These are phyloP conservation scores for Thelonectria discophora DNA, from an alignment of 2,329 filamentous ascomycete genomes.

Conservation along the genomic window DNA sequence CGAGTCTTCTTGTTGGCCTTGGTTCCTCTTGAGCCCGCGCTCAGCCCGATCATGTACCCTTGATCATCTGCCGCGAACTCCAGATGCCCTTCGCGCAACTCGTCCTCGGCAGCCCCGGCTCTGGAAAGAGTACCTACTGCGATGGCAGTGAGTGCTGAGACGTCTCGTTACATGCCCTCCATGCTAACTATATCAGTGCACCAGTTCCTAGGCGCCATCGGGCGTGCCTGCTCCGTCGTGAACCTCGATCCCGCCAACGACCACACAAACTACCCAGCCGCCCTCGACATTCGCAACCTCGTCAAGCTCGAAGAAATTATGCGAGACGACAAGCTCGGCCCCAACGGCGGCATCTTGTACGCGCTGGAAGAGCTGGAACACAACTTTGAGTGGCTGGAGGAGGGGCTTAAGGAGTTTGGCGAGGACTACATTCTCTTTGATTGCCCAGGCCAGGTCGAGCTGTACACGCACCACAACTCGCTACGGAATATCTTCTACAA, in stretches of 20 bases:
- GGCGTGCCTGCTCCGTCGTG: conserved; percentile 91
- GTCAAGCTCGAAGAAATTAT: conserved; percentile 95
- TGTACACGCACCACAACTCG: conserved; percentile 95
- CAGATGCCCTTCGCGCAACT: conserved; percentile 76
- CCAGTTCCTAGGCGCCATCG: conserved; percentile 96
- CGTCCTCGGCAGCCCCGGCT: conserved; percentile 91
- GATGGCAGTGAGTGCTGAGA: conserved; percentile 77
- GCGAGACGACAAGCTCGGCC: conserved; percentile 87
- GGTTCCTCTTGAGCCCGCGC: conserved; percentile 1
- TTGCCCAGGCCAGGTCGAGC: conserved; percentile 95
- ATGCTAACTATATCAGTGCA: conserved; percentile 71
- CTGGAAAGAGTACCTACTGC: conserved; percentile 97
- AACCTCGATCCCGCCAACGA: conserved; percentile 99
- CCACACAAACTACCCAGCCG: conserved; percentile 85
- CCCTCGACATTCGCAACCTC: conserved; percentile 88
- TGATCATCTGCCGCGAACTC: conserved; percentile 33
- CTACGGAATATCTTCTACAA: conserved; percentile 91
- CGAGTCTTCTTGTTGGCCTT: not conserved
- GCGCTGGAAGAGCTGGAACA: conserved; percentile 94
- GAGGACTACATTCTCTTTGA: conserved; percentile 96
- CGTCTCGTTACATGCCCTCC: not conserved
- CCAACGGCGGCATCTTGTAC: conserved; percentile 92
- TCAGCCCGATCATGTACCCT: conserved; percentile 36
- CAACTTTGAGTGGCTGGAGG: conserved; percentile 91
- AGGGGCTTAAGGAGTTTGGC: conserved; percentile 79